Evolutionary conservation across 805 yeast genomes (phyloP).

Genomic region (Candida adriatica): DNA sequence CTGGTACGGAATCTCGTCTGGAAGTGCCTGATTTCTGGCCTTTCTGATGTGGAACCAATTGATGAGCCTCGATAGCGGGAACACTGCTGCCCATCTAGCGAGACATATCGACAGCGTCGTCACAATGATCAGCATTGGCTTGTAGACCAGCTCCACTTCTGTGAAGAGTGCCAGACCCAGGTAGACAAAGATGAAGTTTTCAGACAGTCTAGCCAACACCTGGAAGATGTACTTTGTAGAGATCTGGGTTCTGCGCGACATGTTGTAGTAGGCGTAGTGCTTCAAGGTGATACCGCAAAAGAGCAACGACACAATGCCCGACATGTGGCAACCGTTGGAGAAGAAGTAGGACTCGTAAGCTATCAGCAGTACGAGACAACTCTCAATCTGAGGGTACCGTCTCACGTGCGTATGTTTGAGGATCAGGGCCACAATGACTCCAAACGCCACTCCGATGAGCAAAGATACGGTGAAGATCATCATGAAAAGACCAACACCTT

Average conservation of each 20-base stretch:
- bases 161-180: slow-evolving; percentile 92
- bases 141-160: slow-evolving; percentile 90
- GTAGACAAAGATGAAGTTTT: slow-evolving; percentile 93
- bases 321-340: slow-evolving; percentile 98
- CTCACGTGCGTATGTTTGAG: slow-evolving; percentile 90
- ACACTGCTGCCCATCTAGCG: slow-evolving; percentile 95
- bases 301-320: slow-evolving; percentile 90
- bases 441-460: slow-evolving; percentile 81
- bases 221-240: slow-evolving; percentile 95
- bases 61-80: slow-evolving; percentile 81
- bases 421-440: slow-evolving; percentile 81
- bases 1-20: slow-evolving; percentile 89
- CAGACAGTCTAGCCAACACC: slow-evolving; percentile 88
- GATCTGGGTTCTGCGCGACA: slow-evolving; percentile 95
- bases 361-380: slow-evolving; percentile 81
- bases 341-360: slow-evolving; percentile 97
- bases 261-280: slow-evolving; percentile 94
- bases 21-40: slow-evolving; percentile 41
- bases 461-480: slow-evolving; percentile 91
- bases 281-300: slow-evolving; percentile 96
- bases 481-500: slow-evolving; percentile 88
- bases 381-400: slow-evolving; percentile 94
- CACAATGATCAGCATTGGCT: slow-evolving; percentile 86
- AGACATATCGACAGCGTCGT: slow-evolving; percentile 87
- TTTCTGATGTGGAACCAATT: slow-evolving; percentile 70